Base-by-base conservation (phyloP, 345 rosid species). In the Noccaea caerulescens region DNA sequence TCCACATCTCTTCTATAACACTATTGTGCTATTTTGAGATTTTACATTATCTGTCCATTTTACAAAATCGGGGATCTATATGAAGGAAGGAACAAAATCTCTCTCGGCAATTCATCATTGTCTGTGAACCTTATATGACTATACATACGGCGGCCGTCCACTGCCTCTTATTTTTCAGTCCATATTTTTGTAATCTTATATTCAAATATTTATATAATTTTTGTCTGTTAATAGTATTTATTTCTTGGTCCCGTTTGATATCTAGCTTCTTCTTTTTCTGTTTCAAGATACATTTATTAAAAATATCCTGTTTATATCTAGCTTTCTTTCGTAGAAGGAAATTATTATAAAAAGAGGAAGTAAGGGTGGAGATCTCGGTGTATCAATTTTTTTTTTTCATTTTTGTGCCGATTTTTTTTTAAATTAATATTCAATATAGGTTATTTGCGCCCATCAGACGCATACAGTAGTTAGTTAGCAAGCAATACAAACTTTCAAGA, bases 101-200 rank as follows among this genome's bases (percentile, higher is more conserved):
- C 49, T 72, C 46, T 44, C 37, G 68, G 68, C 63, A 74, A 67
- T 67, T 75, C 78, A 75, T 74, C 57, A 74, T 67, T 67, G 68
- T 59, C 8, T 60, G 41, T 74, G 57, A 74, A 60, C 78, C 79
- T 76, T 76, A 55, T 75, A 62, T 70, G 64, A 8, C 69, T 30
- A 30, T 68, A 27, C 30, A 20, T 20, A 61, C 58, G 66, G 76
- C 79, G 71, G 70, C 70, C 70, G 45, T 62, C 53, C 60, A 39
- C 65, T 36, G 62, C 49, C 63, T 71, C 20, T 38, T 38, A 33
- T 30, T 12, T 52, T 58, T 50, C 72, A 42, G 25, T 41, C 55
- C 11, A 58, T 23, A n/a, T 47, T 41, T 66, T 50, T 50, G 52
- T 50, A 73, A n/a, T 66, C 30, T 37, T 50, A 4, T 47, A 65